Evolutionary conservation across 2,329 filamentous ascomycete genomes (phyloP).

Genomic region (Graphilbum fragrans): DNA sequence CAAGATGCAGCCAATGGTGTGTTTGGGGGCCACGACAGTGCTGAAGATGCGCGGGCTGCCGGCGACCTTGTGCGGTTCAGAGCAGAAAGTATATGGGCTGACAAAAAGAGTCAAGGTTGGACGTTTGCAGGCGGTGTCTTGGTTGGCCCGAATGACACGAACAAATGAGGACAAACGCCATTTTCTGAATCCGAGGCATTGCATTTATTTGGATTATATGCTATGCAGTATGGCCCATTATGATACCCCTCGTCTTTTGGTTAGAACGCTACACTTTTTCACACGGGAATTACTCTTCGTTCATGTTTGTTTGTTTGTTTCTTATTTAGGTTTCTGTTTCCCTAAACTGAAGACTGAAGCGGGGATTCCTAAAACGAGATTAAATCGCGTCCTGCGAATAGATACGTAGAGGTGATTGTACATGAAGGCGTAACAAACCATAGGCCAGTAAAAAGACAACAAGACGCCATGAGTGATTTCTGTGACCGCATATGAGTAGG

Average conservation of each 20-base stretch:
- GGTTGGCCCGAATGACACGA: neutral
- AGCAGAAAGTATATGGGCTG: conserved; percentile 57
- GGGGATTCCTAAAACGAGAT: conserved; percentile 3
- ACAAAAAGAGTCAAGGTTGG: conserved; percentile 58
- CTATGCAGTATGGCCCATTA: neutral
- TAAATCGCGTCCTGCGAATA: neutral
- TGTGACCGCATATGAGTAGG: neutral
- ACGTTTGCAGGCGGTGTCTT: conserved; percentile 33
- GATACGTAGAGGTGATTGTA: conserved; percentile 1
- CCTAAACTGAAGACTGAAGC: conserved; percentile 1
- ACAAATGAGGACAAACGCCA: too few species aligned
- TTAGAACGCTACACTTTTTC: neutral
- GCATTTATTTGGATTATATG: neutral
- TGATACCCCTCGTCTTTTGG: neutral
- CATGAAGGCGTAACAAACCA: conserved; percentile 1
- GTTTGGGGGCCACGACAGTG: conserved; percentile 70
- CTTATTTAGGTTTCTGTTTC: neutral
- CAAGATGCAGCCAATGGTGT: conserved; percentile 19
- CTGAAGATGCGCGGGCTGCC: conserved; percentile 80
- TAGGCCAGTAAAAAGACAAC: neutral
- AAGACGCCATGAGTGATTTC: conserved; percentile 3
- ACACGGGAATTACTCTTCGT: neutral
- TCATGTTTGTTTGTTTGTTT: too few species aligned
- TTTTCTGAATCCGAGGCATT: too few species aligned
- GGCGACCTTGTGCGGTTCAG: conserved; percentile 72